phyloP scores from a whole-genome alignment of 1,284 basidiomycete species.

The Microbotryum intermedium region DNA sequence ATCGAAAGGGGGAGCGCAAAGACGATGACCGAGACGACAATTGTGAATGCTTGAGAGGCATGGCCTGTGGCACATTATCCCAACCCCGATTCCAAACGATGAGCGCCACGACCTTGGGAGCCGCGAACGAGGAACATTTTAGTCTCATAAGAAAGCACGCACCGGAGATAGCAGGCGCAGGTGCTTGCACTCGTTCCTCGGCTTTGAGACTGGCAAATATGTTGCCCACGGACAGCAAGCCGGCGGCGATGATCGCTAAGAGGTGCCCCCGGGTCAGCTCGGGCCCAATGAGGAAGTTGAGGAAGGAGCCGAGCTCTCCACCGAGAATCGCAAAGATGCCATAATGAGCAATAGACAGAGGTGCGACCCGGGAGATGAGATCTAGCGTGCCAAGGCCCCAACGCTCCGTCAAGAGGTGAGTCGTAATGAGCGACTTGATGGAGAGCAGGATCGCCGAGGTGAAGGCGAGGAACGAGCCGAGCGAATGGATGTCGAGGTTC shows the following conservation, averaged over 20 bases:
- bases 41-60: constrained; percentile 26
- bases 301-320: constrained; percentile 15
- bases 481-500: constrained; percentile 11
- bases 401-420: constrained; percentile 14
- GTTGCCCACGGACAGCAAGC: constrained; percentile 15
- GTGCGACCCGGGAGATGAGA: constrained; percentile 13
- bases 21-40: constrained; percentile 16
- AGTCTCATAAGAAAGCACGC: not conserved
- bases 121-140: too few relatives aligned
- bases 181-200: constrained; percentile 18
- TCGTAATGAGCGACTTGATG: constrained; percentile 22
- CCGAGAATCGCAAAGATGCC: constrained; percentile 21
- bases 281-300: not conserved
- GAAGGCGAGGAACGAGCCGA: constrained; percentile 20
- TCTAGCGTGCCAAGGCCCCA: constrained; percentile 22
- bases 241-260: constrained; percentile 15
- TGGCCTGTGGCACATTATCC: constrained; percentile 3
- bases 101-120: too few relatives aligned
- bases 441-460: constrained; percentile 18
- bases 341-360: constrained; percentile 16
- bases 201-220: constrained; percentile 16
- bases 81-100: not conserved
- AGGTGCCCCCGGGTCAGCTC: constrained; percentile 18
- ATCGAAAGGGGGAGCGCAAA: constrained; percentile 19
- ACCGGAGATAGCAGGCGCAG: constrained; percentile 18